phyloP scores from a whole-genome alignment of 225 moss, liverwort and hornwort genomes.

The Polytrichum commune region DNA sequence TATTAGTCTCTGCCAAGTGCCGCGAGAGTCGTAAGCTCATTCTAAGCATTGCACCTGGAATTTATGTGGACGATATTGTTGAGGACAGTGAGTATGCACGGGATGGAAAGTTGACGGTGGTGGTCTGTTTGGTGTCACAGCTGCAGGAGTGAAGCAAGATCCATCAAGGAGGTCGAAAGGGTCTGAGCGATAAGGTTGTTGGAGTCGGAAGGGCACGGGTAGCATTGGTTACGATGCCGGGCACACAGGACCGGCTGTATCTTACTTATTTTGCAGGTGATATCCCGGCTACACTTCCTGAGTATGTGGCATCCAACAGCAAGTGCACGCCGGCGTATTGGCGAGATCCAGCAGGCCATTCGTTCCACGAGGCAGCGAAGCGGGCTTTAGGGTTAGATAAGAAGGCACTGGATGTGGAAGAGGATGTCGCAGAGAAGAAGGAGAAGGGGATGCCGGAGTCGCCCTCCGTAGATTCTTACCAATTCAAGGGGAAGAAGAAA shows the following conservation, averaged over 20 bases:
- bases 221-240: constrained; percentile 61
- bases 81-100: no score
- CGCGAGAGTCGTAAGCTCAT: no score
- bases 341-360: constrained; percentile 69
- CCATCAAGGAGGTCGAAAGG: background rate
- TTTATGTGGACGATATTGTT: no score
- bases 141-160: no score
- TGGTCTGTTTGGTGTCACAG: no score
- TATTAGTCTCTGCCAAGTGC: no score
- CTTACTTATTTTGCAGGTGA: constrained; percentile 66
- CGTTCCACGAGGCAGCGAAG: constrained; percentile 74
- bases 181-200: background rate
- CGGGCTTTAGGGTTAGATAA: constrained; percentile 58
- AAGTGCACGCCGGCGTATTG: constrained; percentile 50
- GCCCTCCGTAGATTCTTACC: constrained; percentile 80
- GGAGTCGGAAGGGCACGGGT: background rate
- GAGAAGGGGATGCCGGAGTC: constrained; percentile 44
- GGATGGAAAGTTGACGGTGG: no score
- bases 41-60: no score
- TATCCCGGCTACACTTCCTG: constrained; percentile 54
- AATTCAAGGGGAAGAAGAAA: constrained; percentile 93
- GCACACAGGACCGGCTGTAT: constrained; percentile 64
- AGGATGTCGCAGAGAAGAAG: constrained; percentile 54
- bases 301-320: constrained; percentile 60
- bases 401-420: constrained; percentile 37